Evolutionary conservation across 352 stramenopile genomes (phyloP), one percentile per base, ranked within the genome.

Genomic region (Pythium folliculosum): DNA sequence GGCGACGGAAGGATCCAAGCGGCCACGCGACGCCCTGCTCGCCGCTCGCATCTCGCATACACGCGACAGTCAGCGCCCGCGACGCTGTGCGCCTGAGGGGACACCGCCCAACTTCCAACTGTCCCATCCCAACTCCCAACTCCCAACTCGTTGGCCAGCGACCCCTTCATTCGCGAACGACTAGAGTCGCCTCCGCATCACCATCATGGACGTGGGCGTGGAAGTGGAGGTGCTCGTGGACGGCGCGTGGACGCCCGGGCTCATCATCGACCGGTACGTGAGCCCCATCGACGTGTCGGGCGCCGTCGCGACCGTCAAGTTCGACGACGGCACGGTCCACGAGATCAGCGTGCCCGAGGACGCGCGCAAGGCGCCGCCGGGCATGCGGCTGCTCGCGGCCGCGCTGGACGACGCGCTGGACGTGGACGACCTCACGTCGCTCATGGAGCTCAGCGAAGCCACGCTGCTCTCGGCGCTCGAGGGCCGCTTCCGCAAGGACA

Each of bases 341-440:
- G 77, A 92, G 54, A 56, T 82, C 19, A 73, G 43, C 21, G 83
- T 89, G 1, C 69, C 80, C 0, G 72, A 68, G 14, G 78, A 92
- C 64, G 64, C 75, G 32, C 62, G 60, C 14, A 22, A 65, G 52
- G 38, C 73, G 21, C 59, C 61, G 3, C 48, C 65, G 0, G 65
- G 77, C 56, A 72, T 87, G 49, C 77, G 78, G 0, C 27, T 86
- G 17, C 25, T 78, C 19, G 45, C 30, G 16, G 40, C 32, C 1
- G 22, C 51, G 19, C 44, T 56, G 3, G 66, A 75, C 60, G 63
- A 68, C 25, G 63, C 67, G 43, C 58, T 87, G 14, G 85, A 92
- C 65, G 81, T 95, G 47, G 83, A 94, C 61, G 88, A 96, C 72
- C 80, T 96, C 56, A 94, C 86, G 49, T 74, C 84, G 65, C 84